Evolutionary conservation across 2,329 filamentous ascomycete species (phyloP), one percentile per base, ranked within the genome.

Genomic region (Cryphonectria carpinicola): DNA sequence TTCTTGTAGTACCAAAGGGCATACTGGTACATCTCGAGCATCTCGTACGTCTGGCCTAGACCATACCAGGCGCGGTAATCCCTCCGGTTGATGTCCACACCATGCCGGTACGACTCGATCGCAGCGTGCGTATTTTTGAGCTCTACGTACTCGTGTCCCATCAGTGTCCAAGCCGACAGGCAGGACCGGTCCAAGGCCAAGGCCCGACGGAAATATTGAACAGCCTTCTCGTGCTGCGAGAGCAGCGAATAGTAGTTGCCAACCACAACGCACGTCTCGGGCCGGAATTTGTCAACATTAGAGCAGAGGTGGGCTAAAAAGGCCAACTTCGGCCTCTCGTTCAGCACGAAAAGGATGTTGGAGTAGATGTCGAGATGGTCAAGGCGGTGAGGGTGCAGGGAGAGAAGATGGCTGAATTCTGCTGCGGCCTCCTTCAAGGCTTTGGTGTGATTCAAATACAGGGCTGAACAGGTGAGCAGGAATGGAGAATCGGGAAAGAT

Each of bases 11-110:
- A 99, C 88, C 96, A 98, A 0, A 99, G 83, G 0, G 95, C 95
- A 79, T 99, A 99, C 60, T 95, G 94, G 78, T 97, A 93, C 94
- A 98, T 98, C 81, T 99, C 96, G 11, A 99, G 88, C 75, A 99
- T 93, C 80, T 99, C 96, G 78, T 99, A 99, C 1, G 96, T 97
- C 79, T 98, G 95, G 0, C 96, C 96, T 0, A 99, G 86, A 46
- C 96, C 96, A 78, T 99, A 98, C 96, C 96, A 99, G 4, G 96
- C 96, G 70, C 96, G 92, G 80, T 98, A 98, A 80, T 99, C 96
- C 76, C 96, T 93, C 46, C 95, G 90, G 78, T 99, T 98, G 75
- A 96, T 93, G 77, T 99, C 96, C 1, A 99, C 95, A 1, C 96
- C 96, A 58, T 96, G 91, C 1, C 96, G 90, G 78, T 99, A 99